Evolutionary conservation across 1,284 basidiomycete genomes (phyloP).

Genomic region (Omphalotus olearius): DNA sequence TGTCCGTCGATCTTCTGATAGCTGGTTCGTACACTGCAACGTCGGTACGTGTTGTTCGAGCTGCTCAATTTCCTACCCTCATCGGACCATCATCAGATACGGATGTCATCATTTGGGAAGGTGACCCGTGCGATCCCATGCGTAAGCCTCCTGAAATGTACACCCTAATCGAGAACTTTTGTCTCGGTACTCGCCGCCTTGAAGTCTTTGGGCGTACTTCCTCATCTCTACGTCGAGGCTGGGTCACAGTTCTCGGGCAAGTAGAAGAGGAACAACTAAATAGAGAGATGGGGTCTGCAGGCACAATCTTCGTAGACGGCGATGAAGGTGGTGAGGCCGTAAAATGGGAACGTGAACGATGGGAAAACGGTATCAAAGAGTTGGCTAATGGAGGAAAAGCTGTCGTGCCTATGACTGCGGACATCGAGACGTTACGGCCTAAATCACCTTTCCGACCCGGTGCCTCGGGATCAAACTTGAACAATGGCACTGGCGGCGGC

Average conservation of each 20-base stretch:
- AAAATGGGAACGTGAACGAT: conserved; percentile 52
- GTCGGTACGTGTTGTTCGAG: conserved; percentile 60
- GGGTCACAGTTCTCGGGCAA: conserved; percentile 84
- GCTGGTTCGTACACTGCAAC: conserved; percentile 97
- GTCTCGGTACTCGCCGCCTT: conserved; percentile 87
- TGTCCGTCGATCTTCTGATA: conserved; percentile 89
- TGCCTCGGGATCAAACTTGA: conserved; percentile 1
- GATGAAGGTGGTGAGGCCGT: conserved; percentile 40
- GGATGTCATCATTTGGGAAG: conserved; percentile 95
- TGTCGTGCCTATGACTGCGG: conserved; percentile 69
- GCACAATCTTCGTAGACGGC: conserved; percentile 31
- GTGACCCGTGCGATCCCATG: conserved; percentile 73
- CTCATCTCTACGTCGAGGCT: conserved; percentile 78
- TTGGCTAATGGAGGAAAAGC: conserved; percentile 48
- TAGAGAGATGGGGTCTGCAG: conserved; percentile 25
- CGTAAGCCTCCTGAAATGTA: conserved; percentile 94
- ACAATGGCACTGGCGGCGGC: conserved; percentile 13
- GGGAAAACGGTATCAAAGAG: conserved; percentile 55
- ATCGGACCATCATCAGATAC: conserved; percentile 56
- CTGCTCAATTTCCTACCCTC: background rate
- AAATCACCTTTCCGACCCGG: conserved; percentile 69
- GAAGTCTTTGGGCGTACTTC: conserved; percentile 83
- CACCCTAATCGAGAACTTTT: conserved; percentile 95
- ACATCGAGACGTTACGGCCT: conserved; percentile 83
- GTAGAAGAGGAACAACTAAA: conserved; percentile 52